Evolutionary conservation across 2,329 filamentous ascomycete genomes (phyloP).

Genomic region (Sphaerulina musiva): DNA sequence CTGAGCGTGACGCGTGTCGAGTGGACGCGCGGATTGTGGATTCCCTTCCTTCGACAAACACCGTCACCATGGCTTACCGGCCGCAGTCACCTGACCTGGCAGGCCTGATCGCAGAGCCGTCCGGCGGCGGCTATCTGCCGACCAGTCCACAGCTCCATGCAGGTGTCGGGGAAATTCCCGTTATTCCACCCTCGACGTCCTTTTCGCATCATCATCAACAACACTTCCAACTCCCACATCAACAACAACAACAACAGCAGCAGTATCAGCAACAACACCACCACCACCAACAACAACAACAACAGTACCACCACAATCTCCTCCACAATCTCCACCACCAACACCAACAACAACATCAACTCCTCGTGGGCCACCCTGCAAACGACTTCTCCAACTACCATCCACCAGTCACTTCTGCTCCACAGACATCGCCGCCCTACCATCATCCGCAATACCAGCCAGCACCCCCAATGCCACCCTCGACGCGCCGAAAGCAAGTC

Average conservation of each 20-base stretch:
- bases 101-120: not conserved
- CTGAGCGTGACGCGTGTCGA: too few species aligned
- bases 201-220: not conserved
- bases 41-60: too few species aligned
- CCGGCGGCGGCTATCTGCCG: conserved; percentile 1
- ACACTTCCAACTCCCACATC: too few species aligned
- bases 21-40: too few species aligned
- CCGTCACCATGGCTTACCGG: conserved; percentile 1
- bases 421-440: conserved; percentile 13
- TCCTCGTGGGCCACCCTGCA: conserved; percentile 4
- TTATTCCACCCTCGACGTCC: conserved; percentile 1
- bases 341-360: conserved; percentile 7
- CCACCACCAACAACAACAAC: too few species aligned
- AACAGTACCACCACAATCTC: too few species aligned
- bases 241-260: too few species aligned
- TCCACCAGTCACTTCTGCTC: conserved; percentile 20
- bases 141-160: conserved; percentile 5
- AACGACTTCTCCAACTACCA: conserved; percentile 16
- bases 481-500: conserved; percentile 14
- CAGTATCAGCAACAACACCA: too few species aligned
- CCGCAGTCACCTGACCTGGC: conserved; percentile 4
- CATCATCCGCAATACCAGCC: conserved; percentile 19
- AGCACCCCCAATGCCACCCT: conserved; percentile 21
- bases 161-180: conserved; percentile 5
- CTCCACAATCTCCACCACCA: too few species aligned